Percentiles rank a stretch among this genome's conserved stretches.
These are phyloP conservation scores for Ustilago vetiveriae DNA, from an alignment of 1,284 basidiomycete genomes.

Conservation along the genomic window DNA sequence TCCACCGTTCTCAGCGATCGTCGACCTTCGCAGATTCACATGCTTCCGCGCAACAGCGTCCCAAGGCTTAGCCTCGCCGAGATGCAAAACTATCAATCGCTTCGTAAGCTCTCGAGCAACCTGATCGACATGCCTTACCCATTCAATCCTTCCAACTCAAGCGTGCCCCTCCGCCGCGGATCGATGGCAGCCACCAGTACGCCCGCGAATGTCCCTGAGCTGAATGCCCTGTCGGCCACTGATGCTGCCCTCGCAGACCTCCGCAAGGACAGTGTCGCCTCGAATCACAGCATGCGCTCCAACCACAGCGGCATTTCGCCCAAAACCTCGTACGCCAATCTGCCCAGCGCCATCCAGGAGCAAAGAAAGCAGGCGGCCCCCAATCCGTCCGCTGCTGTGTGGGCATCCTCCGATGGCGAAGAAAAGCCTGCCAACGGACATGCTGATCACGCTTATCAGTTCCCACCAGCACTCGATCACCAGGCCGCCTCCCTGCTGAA, in stretches of 20 bases:
- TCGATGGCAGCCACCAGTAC: conserved; percentile 16
- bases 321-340: conserved; percentile 50
- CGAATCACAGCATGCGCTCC: conserved; percentile 41
- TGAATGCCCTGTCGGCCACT: conserved; percentile 1
- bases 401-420: conserved; percentile 14
- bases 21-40: conserved; percentile 37
- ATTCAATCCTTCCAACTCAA: conserved; percentile 17
- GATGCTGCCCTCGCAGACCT: conserved; percentile 17
- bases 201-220: conserved; percentile 15
- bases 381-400: conserved; percentile 5
- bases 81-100: conserved; percentile 45
- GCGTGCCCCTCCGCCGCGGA: conserved; percentile 16
- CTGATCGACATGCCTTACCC: conserved; percentile 19
- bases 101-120: conserved; percentile 45
- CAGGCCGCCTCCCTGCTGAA: conserved; percentile 15
- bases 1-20: conserved; percentile 45
- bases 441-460: conserved; percentile 46
- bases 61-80: conserved; percentile 42
- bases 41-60: conserved; percentile 30
- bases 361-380: conserved; percentile 9
- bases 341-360: conserved; percentile 29
- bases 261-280: conserved; percentile 48
- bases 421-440: conserved; percentile 23
- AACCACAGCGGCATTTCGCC: conserved; percentile 59
- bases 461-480: conserved; percentile 34